Conservation (phyloP, 2,329 filamentous ascomycete genomes). For the Fusarium sacchari region DNA sequence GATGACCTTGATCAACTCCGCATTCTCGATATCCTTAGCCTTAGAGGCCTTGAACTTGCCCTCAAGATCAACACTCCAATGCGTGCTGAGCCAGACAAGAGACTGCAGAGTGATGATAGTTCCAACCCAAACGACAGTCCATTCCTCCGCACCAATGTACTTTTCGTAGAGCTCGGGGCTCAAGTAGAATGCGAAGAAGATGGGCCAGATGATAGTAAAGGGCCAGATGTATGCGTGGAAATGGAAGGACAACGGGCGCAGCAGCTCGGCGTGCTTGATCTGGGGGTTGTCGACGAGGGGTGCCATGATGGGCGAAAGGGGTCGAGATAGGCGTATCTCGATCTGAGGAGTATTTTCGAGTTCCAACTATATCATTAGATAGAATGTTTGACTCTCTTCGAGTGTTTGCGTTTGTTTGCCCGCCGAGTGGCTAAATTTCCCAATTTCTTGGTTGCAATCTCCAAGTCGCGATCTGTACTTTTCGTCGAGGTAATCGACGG, state of each 20-base stretch:
- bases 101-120: slow-evolving; percentile 88
- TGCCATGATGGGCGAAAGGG: slow-evolving; percentile 62
- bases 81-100: slow-evolving; percentile 92
- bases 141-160: slow-evolving; percentile 93
- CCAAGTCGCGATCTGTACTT: slow-evolving; percentile 46
- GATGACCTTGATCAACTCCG: slow-evolving; percentile 90
- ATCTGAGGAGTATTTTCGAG: neutral
- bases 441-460: slow-evolving; percentile 33
- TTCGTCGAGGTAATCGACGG: slow-evolving; percentile 37
- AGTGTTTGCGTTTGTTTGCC: slow-evolving; percentile 16
- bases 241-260: slow-evolving; percentile 83
- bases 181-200: slow-evolving; percentile 89
- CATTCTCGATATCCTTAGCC: slow-evolving; percentile 75
- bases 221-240: slow-evolving; percentile 94
- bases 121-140: slow-evolving; percentile 96
- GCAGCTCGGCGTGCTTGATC: slow-evolving; percentile 87
- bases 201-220: slow-evolving; percentile 89
- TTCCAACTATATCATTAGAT: slow-evolving; percentile 6
- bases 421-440: slow-evolving; percentile 23
- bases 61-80: slow-evolving; percentile 93
- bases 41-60: slow-evolving; percentile 82
- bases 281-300: slow-evolving; percentile 91
- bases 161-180: slow-evolving; percentile 85
- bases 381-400: neutral
- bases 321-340: slow-evolving; percentile 25